These are phyloP conservation scores for Amylocystis lapponica DNA, from an alignment of 768 basidiomycete genomes.

Conservation along the genomic window DNA sequence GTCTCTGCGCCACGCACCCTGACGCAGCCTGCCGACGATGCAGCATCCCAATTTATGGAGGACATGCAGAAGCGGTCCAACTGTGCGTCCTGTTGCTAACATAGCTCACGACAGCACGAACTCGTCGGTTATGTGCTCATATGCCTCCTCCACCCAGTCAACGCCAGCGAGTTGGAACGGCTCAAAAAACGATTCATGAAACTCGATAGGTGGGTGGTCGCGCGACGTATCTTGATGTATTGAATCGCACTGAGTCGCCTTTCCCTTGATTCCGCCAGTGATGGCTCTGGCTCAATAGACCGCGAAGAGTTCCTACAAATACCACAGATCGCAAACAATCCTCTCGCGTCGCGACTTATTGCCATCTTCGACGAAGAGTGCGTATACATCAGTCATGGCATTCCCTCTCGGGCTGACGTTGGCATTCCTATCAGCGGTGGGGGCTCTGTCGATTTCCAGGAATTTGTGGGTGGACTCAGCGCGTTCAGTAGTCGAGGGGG, in stretches of 20 bases:
- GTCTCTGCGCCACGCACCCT: slow-evolving; percentile 1
- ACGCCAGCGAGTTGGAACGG: slow-evolving; percentile 86
- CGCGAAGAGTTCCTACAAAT: slow-evolving; percentile 98
- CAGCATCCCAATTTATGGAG: slow-evolving; percentile 93
- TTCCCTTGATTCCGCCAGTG: too few relatives aligned
- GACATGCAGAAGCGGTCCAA: slow-evolving; percentile 97
- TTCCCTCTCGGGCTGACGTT: neutral
- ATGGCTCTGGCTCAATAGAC: slow-evolving; percentile 97
- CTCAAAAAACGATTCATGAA: slow-evolving; percentile 99
- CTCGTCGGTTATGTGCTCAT: neutral
- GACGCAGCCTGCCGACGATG: slow-evolving; percentile 5
- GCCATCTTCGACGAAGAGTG: slow-evolving; percentile 99
- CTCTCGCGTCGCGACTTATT: slow-evolving; percentile 94
- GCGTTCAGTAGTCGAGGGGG: slow-evolving; percentile 97
- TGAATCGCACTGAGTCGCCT: neutral
- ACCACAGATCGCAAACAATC: slow-evolving; percentile 98
- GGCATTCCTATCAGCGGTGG: slow-evolving; percentile 66
- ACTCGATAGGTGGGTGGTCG: slow-evolving; percentile 70
- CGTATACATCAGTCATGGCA: slow-evolving; percentile 27
- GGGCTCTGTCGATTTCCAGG: slow-evolving; percentile 98
- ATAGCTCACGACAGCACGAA: neutral
- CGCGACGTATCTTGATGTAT: neutral
- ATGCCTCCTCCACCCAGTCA: slow-evolving; percentile 53
- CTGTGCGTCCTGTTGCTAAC: slow-evolving; percentile 65
- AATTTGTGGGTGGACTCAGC: slow-evolving; percentile 96